These are phyloP conservation scores for Aspergillus transmontanensis DNA, from an alignment of 2,329 filamentous ascomycete species.

Conservation along the genomic window DNA sequence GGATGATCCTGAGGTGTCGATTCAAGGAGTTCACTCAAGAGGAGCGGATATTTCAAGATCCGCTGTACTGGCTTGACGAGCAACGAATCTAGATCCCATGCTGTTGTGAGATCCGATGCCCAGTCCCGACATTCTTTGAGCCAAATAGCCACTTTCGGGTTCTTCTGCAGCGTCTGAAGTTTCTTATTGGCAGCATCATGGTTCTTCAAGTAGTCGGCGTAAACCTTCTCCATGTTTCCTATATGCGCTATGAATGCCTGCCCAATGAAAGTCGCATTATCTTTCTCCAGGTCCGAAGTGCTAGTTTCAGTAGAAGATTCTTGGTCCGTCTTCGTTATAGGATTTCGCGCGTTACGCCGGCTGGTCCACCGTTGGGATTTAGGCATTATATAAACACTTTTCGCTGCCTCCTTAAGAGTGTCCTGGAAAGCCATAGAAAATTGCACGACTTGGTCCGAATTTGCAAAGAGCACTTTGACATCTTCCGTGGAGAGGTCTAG, in stretches of 20 bases:
- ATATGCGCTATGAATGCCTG: constrained; percentile 60
- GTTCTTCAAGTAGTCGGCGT: constrained; percentile 66
- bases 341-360: constrained; percentile 51
- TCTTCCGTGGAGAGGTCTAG: constrained; percentile 80
- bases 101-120: constrained; percentile 86
- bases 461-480: constrained; percentile 87
- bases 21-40: constrained; percentile 78
- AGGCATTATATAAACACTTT: constrained; percentile 74
- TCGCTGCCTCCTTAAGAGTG: constrained; percentile 76
- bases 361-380: constrained; percentile 57
- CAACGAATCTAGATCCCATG: constrained; percentile 95
- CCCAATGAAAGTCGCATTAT: constrained; percentile 61
- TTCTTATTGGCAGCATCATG: constrained; percentile 66
- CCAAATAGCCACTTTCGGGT: constrained; percentile 74
- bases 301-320: constrained; percentile 31
- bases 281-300: constrained; percentile 56
- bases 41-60: constrained; percentile 87
- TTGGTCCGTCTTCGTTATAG: constrained; percentile 31
- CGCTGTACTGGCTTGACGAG: constrained; percentile 96
- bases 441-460: constrained; percentile 84
- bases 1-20: constrained; percentile 82
- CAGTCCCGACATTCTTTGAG: constrained; percentile 90
- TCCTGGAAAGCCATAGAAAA: constrained; percentile 82
- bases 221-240: constrained; percentile 64
- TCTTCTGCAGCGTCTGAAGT: constrained; percentile 50